These are phyloP conservation scores for Theobroma grandiflorum DNA, from an alignment of 441 rosid species.

Conservation along the genomic window DNA sequence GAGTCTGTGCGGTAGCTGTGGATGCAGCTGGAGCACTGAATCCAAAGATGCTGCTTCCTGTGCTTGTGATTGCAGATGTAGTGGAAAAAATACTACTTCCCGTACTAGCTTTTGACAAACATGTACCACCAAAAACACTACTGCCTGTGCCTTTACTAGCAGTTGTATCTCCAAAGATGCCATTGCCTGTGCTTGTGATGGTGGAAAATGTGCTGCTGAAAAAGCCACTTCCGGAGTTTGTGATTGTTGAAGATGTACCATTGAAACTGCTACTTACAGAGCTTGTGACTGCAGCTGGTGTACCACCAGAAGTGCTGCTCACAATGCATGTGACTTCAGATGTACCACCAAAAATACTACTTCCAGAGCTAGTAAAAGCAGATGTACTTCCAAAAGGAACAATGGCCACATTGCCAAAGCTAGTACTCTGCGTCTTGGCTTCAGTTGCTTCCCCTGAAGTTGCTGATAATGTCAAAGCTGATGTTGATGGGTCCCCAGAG, in stretches of 20 bases:
- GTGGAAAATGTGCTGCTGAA: slow-evolving; percentile 27
- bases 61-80: slow-evolving; percentile 39
- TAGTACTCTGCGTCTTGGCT: slow-evolving; percentile 45
- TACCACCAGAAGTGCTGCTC: slow-evolving; percentile 41
- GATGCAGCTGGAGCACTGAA: slow-evolving; percentile 54
- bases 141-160: slow-evolving; percentile 20
- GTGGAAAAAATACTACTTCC: slow-evolving; percentile 39
- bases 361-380: slow-evolving; percentile 41
- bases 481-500: slow-evolving; percentile 43
- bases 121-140: slow-evolving; percentile 35
- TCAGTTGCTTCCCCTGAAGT: slow-evolving; percentile 44
- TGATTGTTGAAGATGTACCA: slow-evolving; percentile 31
- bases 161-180: slow-evolving; percentile 38
- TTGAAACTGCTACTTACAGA: slow-evolving; percentile 37
- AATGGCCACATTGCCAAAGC: slow-evolving; percentile 39
- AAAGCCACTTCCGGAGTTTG: slow-evolving; percentile 37
- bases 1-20: slow-evolving; percentile 47
- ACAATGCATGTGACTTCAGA: slow-evolving; percentile 38
- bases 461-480: slow-evolving; percentile 41
- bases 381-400: slow-evolving; percentile 43
- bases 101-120: slow-evolving; percentile 28
- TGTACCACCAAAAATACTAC: slow-evolving; percentile 35
- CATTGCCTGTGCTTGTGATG: slow-evolving; percentile 21
- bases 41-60: slow-evolving; percentile 50
- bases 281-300: slow-evolving; percentile 38